These are phyloP conservation scores for Scopulariopsis brevicaulis DNA, from an alignment of 2,329 filamentous ascomycete species.

Conservation along the genomic window DNA sequence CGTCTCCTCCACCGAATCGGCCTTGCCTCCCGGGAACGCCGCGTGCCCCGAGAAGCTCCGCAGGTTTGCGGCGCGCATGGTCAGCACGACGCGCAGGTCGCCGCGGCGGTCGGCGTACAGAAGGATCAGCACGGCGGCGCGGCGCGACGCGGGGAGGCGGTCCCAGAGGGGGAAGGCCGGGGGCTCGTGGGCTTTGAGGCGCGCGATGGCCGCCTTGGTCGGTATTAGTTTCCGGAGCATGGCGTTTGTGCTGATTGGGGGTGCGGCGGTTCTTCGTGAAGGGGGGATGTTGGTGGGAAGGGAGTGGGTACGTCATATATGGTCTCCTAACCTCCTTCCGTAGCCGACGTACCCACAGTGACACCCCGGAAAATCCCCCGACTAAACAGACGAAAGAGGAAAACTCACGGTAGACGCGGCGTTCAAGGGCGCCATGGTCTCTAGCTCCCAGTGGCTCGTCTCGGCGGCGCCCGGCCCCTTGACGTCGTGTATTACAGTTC, in stretches of 20 bases:
- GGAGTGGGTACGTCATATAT: not conserved
- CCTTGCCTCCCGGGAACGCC: conserved; percentile 73
- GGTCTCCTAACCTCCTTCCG: not conserved
- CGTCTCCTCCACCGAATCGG: conserved; percentile 44
- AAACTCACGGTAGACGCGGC: conserved; percentile 40
- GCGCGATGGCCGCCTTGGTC: conserved; percentile 44
- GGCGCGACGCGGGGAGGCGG: conserved; percentile 47
- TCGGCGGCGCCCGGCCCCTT: not conserved
- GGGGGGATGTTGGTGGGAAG: not conserved
- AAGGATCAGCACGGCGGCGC: conserved; percentile 79
- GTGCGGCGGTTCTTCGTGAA: not conserved
- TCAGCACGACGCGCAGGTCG: conserved; percentile 62
- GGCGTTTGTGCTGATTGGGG: no score
- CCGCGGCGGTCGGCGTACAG: conserved; percentile 77
- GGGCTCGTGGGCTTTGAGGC: conserved; percentile 48
- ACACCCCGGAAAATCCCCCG: not conserved
- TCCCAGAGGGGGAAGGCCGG: conserved; percentile 53
- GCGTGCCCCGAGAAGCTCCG: conserved; percentile 73
- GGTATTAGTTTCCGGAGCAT: not conserved
- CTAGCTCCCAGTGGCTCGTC: conserved; percentile 39
- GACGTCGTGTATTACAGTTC: not conserved
- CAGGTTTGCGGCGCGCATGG: conserved; percentile 53
- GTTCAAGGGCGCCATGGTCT: conserved; percentile 45
- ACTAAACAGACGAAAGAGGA: not conserved
- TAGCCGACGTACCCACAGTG: not conserved